A percentile compares a stretch with the other conserved stretches of the same genome.
Evolutionary conservation across 345 rosid species (phyloP).

Genomic region (Aethionema arabicum): DNA sequence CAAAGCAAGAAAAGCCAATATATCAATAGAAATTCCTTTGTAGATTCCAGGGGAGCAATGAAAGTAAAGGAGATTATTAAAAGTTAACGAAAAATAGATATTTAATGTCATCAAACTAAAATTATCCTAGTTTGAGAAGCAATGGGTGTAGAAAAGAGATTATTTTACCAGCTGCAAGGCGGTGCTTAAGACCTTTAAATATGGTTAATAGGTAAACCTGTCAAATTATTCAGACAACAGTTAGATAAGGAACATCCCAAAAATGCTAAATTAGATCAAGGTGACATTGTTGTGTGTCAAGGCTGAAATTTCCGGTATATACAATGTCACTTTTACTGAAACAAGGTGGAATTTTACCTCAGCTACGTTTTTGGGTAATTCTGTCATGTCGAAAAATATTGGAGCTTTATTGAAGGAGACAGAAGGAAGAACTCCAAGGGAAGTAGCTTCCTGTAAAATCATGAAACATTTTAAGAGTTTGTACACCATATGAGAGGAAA

Average conservation of each 20-base stretch:
- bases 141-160: constrained; percentile 6
- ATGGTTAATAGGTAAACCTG: constrained; percentile 86
- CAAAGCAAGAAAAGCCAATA: constrained; percentile 1
- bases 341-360: constrained; percentile 47
- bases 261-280: background rate
- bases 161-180: constrained; percentile 85
- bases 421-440: constrained; percentile 63
- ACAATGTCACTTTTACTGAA: too few relatives aligned
- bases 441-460: constrained; percentile 70
- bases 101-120: constrained; percentile 1
- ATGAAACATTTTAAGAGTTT: constrained; percentile 1
- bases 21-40: background rate
- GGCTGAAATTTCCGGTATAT: too few relatives aligned
- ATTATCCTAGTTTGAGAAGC: background rate
- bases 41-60: background rate
- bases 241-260: constrained; percentile 12
- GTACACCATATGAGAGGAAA: constrained; percentile 21
- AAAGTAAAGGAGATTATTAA: background rate
- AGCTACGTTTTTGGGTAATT: constrained; percentile 52
- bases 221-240: constrained; percentile 26
- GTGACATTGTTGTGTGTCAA: background rate
- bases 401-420: constrained; percentile 66
- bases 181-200: constrained; percentile 84
- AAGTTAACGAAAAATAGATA: constrained; percentile 5
- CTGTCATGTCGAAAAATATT: constrained; percentile 57